phyloP scores from a whole-genome alignment of 2,329 filamentous ascomycete species.

The Fusarium clavum region DNA sequence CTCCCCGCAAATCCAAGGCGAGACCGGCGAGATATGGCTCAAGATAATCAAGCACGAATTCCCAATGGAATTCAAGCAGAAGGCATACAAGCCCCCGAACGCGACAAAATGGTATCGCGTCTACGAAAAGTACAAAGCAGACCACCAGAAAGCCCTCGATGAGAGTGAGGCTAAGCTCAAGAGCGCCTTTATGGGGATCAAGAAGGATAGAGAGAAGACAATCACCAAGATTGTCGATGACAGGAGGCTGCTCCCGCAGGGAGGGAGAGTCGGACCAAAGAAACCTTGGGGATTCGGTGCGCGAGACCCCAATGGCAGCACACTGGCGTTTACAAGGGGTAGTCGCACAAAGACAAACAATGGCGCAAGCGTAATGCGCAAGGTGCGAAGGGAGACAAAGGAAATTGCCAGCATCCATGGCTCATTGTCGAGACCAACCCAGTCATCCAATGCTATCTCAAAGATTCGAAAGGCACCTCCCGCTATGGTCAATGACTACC shows the following conservation, averaged over 20 bases:
- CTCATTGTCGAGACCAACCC: slow-evolving; percentile 54
- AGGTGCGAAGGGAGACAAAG: slow-evolving; percentile 66
- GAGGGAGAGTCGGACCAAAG: slow-evolving; percentile 51
- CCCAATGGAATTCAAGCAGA: slow-evolving; percentile 69
- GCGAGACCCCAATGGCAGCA: slow-evolving; percentile 48
- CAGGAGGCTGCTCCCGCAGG: slow-evolving; percentile 58
- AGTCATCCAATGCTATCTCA: slow-evolving; percentile 48
- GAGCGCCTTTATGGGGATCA: slow-evolving; percentile 67
- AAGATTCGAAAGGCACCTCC: slow-evolving; percentile 63
- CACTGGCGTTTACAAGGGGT: slow-evolving; percentile 59
- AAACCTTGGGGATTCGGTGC: slow-evolving; percentile 43
- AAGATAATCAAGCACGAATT: slow-evolving; percentile 84
- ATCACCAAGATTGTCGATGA: slow-evolving; percentile 68
- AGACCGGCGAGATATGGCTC: slow-evolving; percentile 80
- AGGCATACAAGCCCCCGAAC: slow-evolving; percentile 73
- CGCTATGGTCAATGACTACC: slow-evolving; percentile 65
- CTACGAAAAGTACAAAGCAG: slow-evolving; percentile 75
- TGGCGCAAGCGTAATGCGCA: slow-evolving; percentile 66
- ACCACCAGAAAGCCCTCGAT: slow-evolving; percentile 68
- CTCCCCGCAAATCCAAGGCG: slow-evolving; percentile 79
- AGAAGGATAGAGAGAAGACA: slow-evolving; percentile 68
- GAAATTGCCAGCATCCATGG: slow-evolving; percentile 64
- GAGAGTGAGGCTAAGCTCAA: slow-evolving; percentile 70
- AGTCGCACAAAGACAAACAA: slow-evolving; percentile 64
- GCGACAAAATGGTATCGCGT: slow-evolving; percentile 80